Conservation (phyloP, 1,139 yeast genomes). For the Blastobotrys illinoisensis region DNA sequence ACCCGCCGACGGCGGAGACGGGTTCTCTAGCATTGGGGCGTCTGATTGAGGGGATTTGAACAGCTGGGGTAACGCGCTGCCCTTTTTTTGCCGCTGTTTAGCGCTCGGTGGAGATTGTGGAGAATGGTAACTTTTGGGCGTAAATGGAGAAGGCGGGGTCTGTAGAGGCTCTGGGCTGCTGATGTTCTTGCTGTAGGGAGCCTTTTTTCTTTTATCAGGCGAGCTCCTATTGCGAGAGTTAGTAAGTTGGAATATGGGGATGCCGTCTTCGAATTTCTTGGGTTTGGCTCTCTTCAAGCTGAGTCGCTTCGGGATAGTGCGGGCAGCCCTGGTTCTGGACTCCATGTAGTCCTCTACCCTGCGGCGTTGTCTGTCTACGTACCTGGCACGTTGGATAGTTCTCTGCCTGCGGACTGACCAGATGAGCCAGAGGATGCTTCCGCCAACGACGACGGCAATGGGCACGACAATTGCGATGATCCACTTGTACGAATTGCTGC, state of each 20-base stretch:
- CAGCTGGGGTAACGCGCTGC: not conserved
- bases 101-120: not conserved
- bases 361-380: not conserved
- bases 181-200: not conserved
- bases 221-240: not conserved
- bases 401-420: not conserved
- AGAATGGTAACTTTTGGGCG: not conserved
- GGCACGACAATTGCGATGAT: constrained; percentile 30
- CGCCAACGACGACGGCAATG: constrained; percentile 17
- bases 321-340: not conserved
- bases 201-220: not conserved
- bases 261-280: not conserved
- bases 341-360: not conserved
- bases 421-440: constrained; percentile 7
- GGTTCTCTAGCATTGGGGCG: not conserved
- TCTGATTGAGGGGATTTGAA: not conserved
- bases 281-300: not conserved
- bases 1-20: not conserved
- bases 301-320: not conserved
- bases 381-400: not conserved
- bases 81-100: not conserved
- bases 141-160: not conserved
- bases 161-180: not conserved
- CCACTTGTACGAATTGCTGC: constrained; percentile 12
- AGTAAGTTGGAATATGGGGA: not conserved